A percentile compares a stretch with the other conserved stretches of the same genome.
phyloP scores from a whole-genome alignment of 2,329 filamentous ascomycete genomes.

The Hirsutella thompsonii region DNA sequence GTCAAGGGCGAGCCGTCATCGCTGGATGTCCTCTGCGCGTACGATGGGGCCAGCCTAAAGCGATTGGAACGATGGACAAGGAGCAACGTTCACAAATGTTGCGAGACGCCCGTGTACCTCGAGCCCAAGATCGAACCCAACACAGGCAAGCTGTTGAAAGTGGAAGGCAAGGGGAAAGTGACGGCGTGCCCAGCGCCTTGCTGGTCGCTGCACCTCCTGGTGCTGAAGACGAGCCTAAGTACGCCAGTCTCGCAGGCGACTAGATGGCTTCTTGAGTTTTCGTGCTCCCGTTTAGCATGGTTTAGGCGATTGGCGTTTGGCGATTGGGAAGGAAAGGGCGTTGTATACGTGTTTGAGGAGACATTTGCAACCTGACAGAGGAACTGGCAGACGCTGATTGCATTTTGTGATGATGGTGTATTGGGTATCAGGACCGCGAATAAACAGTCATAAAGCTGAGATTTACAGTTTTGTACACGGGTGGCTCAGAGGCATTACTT shows the following conservation, averaged over 20 bases:
- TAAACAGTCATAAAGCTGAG: neutral
- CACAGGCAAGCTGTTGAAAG: slow-evolving; percentile 18
- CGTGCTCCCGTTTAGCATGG: slow-evolving; percentile 3
- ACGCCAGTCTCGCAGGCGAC: slow-evolving; percentile 75
- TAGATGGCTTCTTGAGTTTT: slow-evolving; percentile 27
- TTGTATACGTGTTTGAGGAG: neutral
- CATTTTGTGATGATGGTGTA: neutral
- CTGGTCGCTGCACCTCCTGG: slow-evolving; percentile 69
- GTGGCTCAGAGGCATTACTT: slow-evolving; percentile 8
- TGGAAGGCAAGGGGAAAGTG: slow-evolving; percentile 8
- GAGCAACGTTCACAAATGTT: slow-evolving; percentile 75
- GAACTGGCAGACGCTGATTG: too few species aligned
- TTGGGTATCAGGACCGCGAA: neutral
- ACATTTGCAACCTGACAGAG: too few species aligned
- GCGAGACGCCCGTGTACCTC: slow-evolving; percentile 48
- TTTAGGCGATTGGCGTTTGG: slow-evolving; percentile 17
- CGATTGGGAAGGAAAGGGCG: neutral
- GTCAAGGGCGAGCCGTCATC: slow-evolving; percentile 80
- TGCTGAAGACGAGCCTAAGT: slow-evolving; percentile 57
- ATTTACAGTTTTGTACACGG: neutral
- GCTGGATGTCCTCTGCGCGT: slow-evolving; percentile 82
- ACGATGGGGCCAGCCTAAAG: slow-evolving; percentile 86
- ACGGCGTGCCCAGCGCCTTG: slow-evolving; percentile 19
- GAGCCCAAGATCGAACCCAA: slow-evolving; percentile 8
- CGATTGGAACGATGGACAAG: slow-evolving; percentile 80